Evolutionary conservation across 2,329 filamentous ascomycete genomes (phyloP).

Genomic region (Colletotrichum incanum): DNA sequence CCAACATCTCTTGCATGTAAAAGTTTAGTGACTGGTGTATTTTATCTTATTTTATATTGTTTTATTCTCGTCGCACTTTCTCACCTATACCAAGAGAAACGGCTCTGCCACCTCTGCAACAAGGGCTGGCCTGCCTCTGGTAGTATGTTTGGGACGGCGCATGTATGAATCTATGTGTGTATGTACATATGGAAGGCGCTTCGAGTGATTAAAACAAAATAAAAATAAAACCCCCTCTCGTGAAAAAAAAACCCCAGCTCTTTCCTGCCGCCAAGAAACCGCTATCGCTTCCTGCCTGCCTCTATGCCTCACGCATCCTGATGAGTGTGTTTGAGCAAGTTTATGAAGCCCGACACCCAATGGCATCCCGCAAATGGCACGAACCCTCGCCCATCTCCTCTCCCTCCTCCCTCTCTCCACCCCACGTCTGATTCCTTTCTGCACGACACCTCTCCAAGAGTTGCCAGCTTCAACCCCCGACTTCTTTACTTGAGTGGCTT

Average conservation of each 20-base stretch:
- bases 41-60: no score
- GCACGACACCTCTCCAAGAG: conserved; percentile 6
- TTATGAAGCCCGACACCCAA: conserved; percentile 30
- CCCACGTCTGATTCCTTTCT: background rate
- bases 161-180: no score
- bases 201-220: background rate
- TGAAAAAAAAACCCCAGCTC: background rate
- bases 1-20: background rate
- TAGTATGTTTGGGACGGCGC: no score
- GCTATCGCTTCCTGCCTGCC: conserved; percentile 27
- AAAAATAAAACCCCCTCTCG: no score
- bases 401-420: background rate
- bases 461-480: background rate
- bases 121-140: no score
- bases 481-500: conserved; percentile 8
- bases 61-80: no score
- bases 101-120: no score
- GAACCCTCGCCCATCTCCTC: background rate
- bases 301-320: conserved; percentile 34
- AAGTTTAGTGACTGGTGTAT: no score
- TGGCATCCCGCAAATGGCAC: background rate
- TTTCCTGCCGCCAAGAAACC: conserved; percentile 30
- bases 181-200: background rate
- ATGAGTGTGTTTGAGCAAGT: conserved; percentile 48
- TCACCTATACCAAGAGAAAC: no score